Evolutionary conservation across 345 rosid species (phyloP).

Genomic region (Salix purpurea): DNA sequence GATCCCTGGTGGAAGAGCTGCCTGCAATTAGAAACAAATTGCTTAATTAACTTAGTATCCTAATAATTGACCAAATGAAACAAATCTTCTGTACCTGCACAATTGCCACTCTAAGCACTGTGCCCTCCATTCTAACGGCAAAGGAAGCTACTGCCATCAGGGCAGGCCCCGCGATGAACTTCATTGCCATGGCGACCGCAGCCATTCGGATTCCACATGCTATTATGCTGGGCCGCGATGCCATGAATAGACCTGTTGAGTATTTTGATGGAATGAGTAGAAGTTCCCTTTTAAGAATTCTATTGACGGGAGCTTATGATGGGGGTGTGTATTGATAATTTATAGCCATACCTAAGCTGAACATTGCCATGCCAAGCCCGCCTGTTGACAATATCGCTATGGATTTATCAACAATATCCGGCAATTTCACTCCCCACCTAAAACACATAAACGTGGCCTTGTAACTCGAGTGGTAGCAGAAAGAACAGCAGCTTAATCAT

Average conservation of each 20-base stretch:
- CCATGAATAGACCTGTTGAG: constrained; percentile 78
- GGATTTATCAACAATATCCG: constrained; percentile 57
- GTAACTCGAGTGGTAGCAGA: background rate
- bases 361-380: constrained; percentile 97
- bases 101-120: constrained; percentile 49
- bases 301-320: too few species aligned
- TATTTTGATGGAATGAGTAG: background rate
- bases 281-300: background rate
- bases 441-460: constrained; percentile 3
- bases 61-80: background rate
- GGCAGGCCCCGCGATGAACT: constrained; percentile 62
- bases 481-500: background rate
- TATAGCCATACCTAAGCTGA: constrained; percentile 68
- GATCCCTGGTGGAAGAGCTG: constrained; percentile 87
- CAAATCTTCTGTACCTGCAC: constrained; percentile 48
- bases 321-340: background rate
- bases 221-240: constrained; percentile 54
- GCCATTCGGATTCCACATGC: constrained; percentile 70
- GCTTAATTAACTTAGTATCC: background rate
- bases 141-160: constrained; percentile 65
- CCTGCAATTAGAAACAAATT: constrained; percentile 37
- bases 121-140: constrained; percentile 43
- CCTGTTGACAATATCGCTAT: constrained; percentile 65
- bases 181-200: constrained; percentile 48
- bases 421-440: constrained; percentile 67